A percentile compares a stretch with the other conserved stretches of the same genome.
These are phyloP conservation scores for Przewalskia tangutica DNA, from an alignment of 257 asterid genomes.

Conservation along the genomic window DNA sequence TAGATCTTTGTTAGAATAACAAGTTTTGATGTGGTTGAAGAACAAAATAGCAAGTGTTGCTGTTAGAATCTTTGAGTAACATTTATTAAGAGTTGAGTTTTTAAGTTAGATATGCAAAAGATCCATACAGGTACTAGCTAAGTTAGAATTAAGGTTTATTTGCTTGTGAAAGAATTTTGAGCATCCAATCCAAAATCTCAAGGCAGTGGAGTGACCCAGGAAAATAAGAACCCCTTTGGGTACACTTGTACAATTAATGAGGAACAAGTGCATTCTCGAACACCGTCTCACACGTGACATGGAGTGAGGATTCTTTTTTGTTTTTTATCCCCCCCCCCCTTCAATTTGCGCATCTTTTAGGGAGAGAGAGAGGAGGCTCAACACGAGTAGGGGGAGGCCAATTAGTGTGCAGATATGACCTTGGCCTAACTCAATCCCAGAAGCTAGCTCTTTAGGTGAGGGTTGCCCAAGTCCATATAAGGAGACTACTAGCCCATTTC, in stretches of 20 bases:
- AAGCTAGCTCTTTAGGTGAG: not conserved
- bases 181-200: not conserved
- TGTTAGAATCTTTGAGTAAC: not conserved
- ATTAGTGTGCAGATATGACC: not conserved
- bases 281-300: not conserved
- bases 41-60: not conserved
- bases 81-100: not conserved
- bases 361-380: not conserved
- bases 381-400: not conserved
- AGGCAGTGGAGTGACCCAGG: not conserved
- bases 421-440: not conserved
- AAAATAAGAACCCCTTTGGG: not conserved
- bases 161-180: not conserved
- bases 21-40: not conserved
- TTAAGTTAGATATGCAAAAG: not conserved
- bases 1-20: not conserved
- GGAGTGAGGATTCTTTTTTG: not conserved
- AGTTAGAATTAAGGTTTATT: not conserved
- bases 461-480: not conserved
- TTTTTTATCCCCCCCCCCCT: not conserved
- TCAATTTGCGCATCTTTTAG: not conserved
- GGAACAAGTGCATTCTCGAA: not conserved
- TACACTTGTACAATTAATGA: not conserved
- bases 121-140: not conserved
- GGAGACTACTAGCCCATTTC: not conserved